Conservation (phyloP, 2,329 filamentous ascomycete genomes). For the Madurella fahalii region DNA sequence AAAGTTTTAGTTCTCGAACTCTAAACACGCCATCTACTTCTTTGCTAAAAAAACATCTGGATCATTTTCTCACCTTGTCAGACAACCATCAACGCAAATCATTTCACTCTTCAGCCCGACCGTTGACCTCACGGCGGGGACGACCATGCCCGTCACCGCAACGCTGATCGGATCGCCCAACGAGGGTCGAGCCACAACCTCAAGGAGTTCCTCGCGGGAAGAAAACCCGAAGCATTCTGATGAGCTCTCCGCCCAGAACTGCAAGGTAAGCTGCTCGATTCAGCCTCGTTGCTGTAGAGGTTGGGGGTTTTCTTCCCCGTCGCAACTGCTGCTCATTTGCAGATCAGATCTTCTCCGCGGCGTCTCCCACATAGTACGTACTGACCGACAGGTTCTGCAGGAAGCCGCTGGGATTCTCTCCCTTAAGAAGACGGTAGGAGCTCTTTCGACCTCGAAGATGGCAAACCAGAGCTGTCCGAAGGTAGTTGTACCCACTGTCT, state of each 20-base stretch:
- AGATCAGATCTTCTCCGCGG: no score
- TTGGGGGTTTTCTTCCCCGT: no score
- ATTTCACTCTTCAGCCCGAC: background rate
- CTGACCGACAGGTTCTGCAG: slow-evolving; percentile 9
- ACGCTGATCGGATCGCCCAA: slow-evolving; percentile 40
- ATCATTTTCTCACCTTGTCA: slow-evolving; percentile 21
- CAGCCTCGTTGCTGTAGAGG: background rate
- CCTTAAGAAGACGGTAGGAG: slow-evolving; percentile 44
- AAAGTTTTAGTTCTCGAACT: slow-evolving; percentile 7
- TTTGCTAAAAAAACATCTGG: slow-evolving; percentile 21
- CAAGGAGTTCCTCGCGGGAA: slow-evolving; percentile 33
- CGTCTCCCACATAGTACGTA: no score
- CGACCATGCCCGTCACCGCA: slow-evolving; percentile 38
- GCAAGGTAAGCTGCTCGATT: slow-evolving; percentile 29
- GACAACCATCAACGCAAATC: slow-evolving; percentile 7
- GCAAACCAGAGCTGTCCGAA: slow-evolving; percentile 52
- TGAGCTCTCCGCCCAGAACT: slow-evolving; percentile 29
- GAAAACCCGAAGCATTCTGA: slow-evolving; percentile 38
- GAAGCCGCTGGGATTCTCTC: slow-evolving; percentile 13
- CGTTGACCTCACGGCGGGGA: slow-evolving; percentile 1
- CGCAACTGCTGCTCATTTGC: no score
- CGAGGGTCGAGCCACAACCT: slow-evolving; percentile 33
- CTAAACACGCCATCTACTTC: slow-evolving; percentile 20
- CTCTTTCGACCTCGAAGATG: slow-evolving; percentile 51
- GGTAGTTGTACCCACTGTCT: slow-evolving; percentile 35